Conservation (phyloP, 1,284 basidiomycete species). For the Rhizopogon parksii region DNA sequence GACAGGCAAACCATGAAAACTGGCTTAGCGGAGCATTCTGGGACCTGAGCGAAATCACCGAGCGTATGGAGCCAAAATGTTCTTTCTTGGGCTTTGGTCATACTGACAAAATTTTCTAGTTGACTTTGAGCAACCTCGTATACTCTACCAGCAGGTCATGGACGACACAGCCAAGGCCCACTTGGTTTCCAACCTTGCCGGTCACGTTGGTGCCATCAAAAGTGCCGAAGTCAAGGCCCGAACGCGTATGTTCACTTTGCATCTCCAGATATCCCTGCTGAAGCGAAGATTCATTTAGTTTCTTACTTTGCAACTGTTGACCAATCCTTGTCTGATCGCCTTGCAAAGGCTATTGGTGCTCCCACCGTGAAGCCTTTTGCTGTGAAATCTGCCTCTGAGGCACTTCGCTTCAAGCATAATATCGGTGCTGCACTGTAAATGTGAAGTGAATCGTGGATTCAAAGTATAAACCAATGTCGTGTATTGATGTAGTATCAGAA, state of each 20-base stretch:
- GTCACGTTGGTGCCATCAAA: conserved; percentile 65
- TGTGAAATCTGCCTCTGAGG: conserved; percentile 57
- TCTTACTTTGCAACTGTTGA: conserved; percentile 76
- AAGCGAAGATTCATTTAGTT: conserved; percentile 36
- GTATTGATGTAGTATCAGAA: background rate
- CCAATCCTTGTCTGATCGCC: conserved; percentile 62
- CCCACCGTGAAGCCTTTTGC: conserved; percentile 52
- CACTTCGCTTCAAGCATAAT: conserved; percentile 42
- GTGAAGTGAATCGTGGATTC: background rate
- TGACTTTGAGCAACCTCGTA: conserved; percentile 89
- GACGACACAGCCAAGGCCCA: conserved; percentile 60
- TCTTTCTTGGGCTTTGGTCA: background rate
- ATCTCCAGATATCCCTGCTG: background rate
- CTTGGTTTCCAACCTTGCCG: conserved; percentile 73
- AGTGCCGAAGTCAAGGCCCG: conserved; percentile 57
- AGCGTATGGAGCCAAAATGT: conserved; percentile 50
- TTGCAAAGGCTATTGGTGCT: conserved; percentile 67
- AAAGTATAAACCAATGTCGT: background rate
- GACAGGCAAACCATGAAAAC: conserved; percentile 57
- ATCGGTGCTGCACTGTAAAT: conserved; percentile 10
- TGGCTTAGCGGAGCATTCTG: conserved; percentile 69
- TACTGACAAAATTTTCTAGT: conserved; percentile 33
- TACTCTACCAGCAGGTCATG: conserved; percentile 75
- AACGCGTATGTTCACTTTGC: conserved; percentile 47
- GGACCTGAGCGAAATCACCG: conserved; percentile 73